Evolutionary conservation across 2,329 filamentous ascomycete species (phyloP).

Genomic region (Penicillium hesseltinei): DNA sequence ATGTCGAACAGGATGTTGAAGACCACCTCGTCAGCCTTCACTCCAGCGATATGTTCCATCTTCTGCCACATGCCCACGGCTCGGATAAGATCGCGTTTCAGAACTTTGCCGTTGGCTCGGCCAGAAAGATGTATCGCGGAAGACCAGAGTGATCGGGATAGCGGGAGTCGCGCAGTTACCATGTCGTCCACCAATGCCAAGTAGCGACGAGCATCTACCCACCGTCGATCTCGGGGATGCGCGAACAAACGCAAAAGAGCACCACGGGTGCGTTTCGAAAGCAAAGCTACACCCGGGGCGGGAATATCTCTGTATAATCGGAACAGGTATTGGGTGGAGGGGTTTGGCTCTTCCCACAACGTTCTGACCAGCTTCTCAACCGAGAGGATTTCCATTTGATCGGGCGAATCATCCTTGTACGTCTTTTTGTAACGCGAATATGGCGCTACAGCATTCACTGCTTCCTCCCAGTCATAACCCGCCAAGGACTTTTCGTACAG

Average conservation of each 20-base stretch:
- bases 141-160: slow-evolving; percentile 74
- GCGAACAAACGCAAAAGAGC: slow-evolving; percentile 67
- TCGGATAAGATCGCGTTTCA: slow-evolving; percentile 61
- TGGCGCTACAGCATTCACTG: slow-evolving; percentile 38
- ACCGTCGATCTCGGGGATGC: slow-evolving; percentile 43
- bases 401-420: slow-evolving; percentile 21
- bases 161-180: slow-evolving; percentile 66
- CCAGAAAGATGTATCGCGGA: slow-evolving; percentile 76
- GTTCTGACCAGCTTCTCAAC: slow-evolving; percentile 43
- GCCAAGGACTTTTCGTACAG: slow-evolving; percentile 27
- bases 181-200: slow-evolving; percentile 82
- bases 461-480: slow-evolving; percentile 25
- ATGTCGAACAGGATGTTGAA: slow-evolving; percentile 93
- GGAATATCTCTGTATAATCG: slow-evolving; percentile 54
- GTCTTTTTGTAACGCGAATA: slow-evolving; percentile 38
- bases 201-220: slow-evolving; percentile 68
- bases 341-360: slow-evolving; percentile 43
- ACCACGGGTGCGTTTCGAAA: slow-evolving; percentile 56
- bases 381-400: slow-evolving; percentile 36
- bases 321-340: slow-evolving; percentile 51
- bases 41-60: slow-evolving; percentile 73
- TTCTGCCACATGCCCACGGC: slow-evolving; percentile 79
- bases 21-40: slow-evolving; percentile 71
- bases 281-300: slow-evolving; percentile 52
- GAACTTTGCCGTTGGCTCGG: slow-evolving; percentile 62